phyloP scores from a whole-genome alignment of 352 stramenopile genomes.

The Globisporangium spiculum region DNA sequence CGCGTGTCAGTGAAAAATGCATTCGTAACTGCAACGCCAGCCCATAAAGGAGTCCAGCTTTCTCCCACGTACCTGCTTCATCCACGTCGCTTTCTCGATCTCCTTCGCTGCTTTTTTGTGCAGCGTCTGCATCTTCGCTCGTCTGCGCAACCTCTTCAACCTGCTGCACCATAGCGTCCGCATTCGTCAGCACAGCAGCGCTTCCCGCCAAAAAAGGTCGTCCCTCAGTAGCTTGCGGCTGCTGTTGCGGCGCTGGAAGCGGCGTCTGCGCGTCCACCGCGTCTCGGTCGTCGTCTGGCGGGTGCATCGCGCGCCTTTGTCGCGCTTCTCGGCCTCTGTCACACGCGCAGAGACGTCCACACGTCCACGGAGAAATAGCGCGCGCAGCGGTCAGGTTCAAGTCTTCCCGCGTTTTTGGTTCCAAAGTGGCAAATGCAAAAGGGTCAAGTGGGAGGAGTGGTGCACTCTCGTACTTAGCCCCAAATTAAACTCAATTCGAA shows the following conservation, averaged over 20 bases:
- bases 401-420: neutral
- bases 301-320: constrained; percentile 5
- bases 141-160: neutral
- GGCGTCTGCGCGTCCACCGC: neutral
- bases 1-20: neutral
- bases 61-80: constrained; percentile 11
- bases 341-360: neutral
- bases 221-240: neutral
- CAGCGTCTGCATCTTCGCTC: neutral
- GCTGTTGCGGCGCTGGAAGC: neutral
- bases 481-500: neutral
- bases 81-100: constrained; percentile 10
- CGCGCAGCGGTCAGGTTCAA: neutral
- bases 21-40: neutral
- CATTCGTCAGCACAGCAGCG: neutral
- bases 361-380: neutral
- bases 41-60: neutral
- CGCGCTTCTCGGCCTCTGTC: neutral
- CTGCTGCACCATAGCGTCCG: neutral
- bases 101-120: neutral
- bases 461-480: neutral
- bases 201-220: constrained; percentile 5
- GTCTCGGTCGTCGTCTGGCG: constrained; percentile 8
- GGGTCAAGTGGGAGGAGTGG: neutral
- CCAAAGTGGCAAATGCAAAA: constrained; percentile 1